Evolutionary conservation across 495 filamentous ascomycete species (phyloP).

Genomic region (Annulohypoxylon moriforme): DNA sequence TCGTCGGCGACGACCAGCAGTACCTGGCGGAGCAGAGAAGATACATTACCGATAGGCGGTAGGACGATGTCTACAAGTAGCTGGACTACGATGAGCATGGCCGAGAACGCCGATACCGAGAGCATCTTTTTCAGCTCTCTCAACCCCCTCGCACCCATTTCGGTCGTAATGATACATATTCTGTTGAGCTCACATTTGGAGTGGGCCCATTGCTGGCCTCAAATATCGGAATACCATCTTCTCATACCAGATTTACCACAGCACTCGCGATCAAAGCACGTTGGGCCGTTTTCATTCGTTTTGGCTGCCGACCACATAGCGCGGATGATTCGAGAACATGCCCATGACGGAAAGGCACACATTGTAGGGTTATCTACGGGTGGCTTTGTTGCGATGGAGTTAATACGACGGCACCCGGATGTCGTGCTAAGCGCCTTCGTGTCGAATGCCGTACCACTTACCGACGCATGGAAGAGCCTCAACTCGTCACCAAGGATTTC

Average conservation of each 20-base stretch:
- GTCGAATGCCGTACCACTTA: constrained; percentile 45
- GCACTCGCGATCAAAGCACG: constrained; percentile 45
- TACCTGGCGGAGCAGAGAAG: constrained; percentile 22
- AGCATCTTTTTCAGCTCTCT: constrained; percentile 35
- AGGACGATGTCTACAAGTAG: constrained; percentile 37
- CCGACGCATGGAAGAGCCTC: constrained; percentile 35
- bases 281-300: constrained; percentile 40
- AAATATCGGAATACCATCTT: constrained; percentile 50
- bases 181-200: constrained; percentile 50
- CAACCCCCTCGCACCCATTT: constrained; percentile 38
- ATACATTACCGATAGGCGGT: constrained; percentile 22
- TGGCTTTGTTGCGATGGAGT: constrained; percentile 43
- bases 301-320: constrained; percentile 45
- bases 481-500: constrained; percentile 33
- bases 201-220: constrained; percentile 46
- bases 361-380: constrained; percentile 51
- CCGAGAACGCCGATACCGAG: constrained; percentile 8
- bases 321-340: constrained; percentile 46
- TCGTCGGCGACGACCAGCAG: constrained; percentile 27
- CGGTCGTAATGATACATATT: constrained; percentile 52
- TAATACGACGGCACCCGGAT: constrained; percentile 45
- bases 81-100: constrained; percentile 27
- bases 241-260: constrained; percentile 49
- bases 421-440: constrained; percentile 42
- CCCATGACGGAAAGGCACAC: constrained; percentile 45